Base-by-base conservation (phyloP, 1,139 yeast genomes). In the Tardiomyces digboiensis region DNA sequence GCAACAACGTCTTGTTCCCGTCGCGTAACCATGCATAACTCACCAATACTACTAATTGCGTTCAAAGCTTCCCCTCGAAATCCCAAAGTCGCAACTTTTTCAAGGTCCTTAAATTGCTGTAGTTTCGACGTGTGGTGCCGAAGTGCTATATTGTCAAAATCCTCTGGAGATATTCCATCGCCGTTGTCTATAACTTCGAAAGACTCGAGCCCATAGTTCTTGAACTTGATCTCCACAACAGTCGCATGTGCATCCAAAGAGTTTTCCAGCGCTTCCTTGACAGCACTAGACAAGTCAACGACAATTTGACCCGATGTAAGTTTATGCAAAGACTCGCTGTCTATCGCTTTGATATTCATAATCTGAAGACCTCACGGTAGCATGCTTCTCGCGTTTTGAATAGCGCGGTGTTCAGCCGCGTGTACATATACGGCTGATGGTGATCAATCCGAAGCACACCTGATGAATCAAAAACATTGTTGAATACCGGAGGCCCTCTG, bases 231-330 rank as follows among this genome's bases (percentile, higher is more conserved):
- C 42, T 86, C 94, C 21, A 91, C 69, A 42, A 75, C 74, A 1
- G 76, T 69, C 20, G 94, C 75, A 22, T 70, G 61, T 0, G 97
- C 94, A 62, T 89, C 97, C 8, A 91, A 67, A 39, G 94, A 68
- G 59, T 91, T 91, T 56, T 91, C 98, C 1, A 91, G 71, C 10
- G 89, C 66, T 60, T 91, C 98, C 58, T 91, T 91, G 29, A 83
- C 78, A 0, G 86, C 83, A 1, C 89, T 77, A 0, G 77, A 70
- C 36, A 91, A 64, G 55, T 86, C 95, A 7, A 81, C 76, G 20
- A 91, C 84, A 18, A 91, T 97, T 61, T 91, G 97, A 0, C 97
- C 97, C 0, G 97, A 86, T 0, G 97, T 87, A 46, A 91, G 76
- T 48, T 74, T 71, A 52, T 84, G 87, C 8, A 88, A 72, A 52